A percentile compares a stretch with the other conserved stretches of the same genome.
Evolutionary conservation across 345 rosid species (phyloP).

Genomic region (Salix udensis): DNA sequence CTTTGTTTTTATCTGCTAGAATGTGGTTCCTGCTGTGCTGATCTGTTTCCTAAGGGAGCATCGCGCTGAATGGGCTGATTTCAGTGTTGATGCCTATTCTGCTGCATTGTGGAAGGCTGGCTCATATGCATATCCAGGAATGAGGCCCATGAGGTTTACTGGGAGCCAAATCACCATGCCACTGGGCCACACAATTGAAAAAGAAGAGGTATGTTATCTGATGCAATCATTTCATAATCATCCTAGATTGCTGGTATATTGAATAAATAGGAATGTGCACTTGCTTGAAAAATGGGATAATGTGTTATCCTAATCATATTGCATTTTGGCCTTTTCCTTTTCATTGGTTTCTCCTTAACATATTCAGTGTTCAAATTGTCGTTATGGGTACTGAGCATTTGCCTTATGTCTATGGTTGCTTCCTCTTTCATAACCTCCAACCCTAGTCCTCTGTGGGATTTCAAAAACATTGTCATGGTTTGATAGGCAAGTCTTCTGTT

Average conservation of each 20-base stretch:
- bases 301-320: neutral
- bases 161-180: constrained; percentile 98
- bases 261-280: neutral
- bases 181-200: constrained; percentile 92
- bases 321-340: neutral
- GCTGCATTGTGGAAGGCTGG: constrained; percentile 83
- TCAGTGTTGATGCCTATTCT: constrained; percentile 92
- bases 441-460: too few relatives aligned
- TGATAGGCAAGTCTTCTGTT: neutral
- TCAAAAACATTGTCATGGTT: neutral
- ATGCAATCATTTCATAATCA: neutral
- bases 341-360: neutral
- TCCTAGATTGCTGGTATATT: neutral
- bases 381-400: neutral
- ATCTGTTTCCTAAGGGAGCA: constrained; percentile 96
- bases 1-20: constrained; percentile 39
- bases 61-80: constrained; percentile 99
- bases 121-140: constrained; percentile 74
- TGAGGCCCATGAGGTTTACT: constrained; percentile 92
- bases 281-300: neutral
- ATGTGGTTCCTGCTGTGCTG: constrained; percentile 91
- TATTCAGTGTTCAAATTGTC: neutral
- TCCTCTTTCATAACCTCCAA: neutral
- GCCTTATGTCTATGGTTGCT: neutral
- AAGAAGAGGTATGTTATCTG: constrained; percentile 72